Evolutionary conservation across 2,329 filamentous ascomycete species (phyloP).

Genomic region (Diaporthe eres): DNA sequence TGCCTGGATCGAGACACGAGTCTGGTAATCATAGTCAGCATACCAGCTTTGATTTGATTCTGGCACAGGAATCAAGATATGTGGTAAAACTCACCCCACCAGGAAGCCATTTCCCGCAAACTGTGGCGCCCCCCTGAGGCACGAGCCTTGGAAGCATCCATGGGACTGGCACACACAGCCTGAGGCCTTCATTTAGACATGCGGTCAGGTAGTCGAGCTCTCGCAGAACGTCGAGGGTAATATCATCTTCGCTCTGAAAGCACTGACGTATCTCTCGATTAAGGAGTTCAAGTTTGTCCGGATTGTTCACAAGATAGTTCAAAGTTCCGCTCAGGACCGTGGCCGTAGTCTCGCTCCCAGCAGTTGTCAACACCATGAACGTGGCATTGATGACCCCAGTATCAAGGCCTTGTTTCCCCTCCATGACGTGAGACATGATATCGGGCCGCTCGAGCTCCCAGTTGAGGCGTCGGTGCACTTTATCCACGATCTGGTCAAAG

Average conservation of each 20-base stretch:
- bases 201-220: slow-evolving; percentile 17
- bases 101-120: slow-evolving; percentile 40
- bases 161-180: slow-evolving; percentile 20
- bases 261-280: slow-evolving; percentile 54
- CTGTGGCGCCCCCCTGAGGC: slow-evolving; percentile 42
- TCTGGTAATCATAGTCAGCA: neutral
- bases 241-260: slow-evolving; percentile 53
- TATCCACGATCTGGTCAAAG: slow-evolving; percentile 47
- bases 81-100: neutral
- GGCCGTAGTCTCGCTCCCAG: slow-evolving; percentile 53
- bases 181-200: slow-evolving; percentile 13
- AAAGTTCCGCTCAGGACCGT: slow-evolving; percentile 48
- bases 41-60: neutral
- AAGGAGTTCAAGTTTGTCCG: slow-evolving; percentile 49
- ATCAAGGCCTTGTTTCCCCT: slow-evolving; percentile 33
- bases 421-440: slow-evolving; percentile 49
- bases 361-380: slow-evolving; percentile 48
- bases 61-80: neutral
- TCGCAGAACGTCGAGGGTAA: slow-evolving; percentile 44
- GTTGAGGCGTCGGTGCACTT: slow-evolving; percentile 48
- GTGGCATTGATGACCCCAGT: slow-evolving; percentile 51
- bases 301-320: slow-evolving; percentile 49
- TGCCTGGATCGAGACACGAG: slow-evolving; percentile 30
- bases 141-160: slow-evolving; percentile 18
- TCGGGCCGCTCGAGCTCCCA: slow-evolving; percentile 47